These are phyloP conservation scores for Didymellaceae sp. DNA, from an alignment of 2,329 filamentous ascomycete species.

Conservation along the genomic window DNA sequence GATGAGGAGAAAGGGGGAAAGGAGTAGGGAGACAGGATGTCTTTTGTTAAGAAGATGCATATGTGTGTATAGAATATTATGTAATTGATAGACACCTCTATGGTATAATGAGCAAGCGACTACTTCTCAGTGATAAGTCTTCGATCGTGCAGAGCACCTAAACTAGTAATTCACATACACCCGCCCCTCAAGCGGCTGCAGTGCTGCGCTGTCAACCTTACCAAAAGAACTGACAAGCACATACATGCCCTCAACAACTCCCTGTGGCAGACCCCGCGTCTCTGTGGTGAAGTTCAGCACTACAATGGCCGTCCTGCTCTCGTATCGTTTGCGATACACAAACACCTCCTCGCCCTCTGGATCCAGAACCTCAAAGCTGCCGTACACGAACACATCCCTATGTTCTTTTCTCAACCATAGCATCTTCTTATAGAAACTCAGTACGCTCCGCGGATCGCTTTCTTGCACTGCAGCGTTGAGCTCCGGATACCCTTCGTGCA, in stretches of 20 bases:
- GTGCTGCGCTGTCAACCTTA: constrained; percentile 22
- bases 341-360: constrained; percentile 62
- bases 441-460: constrained; percentile 58
- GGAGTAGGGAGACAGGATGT: not conserved
- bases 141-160: too few relatives aligned
- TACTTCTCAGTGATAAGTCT: too few relatives aligned
- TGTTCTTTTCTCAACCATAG: constrained; percentile 66
- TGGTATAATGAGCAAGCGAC: too few relatives aligned
- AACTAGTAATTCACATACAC: constrained; percentile 44
- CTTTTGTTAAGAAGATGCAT: too few relatives aligned
- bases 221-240: constrained; percentile 56
- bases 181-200: constrained; percentile 48
- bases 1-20: not conserved
- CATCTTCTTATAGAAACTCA: constrained; percentile 67
- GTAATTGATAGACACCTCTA: too few relatives aligned
- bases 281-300: constrained; percentile 49
- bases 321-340: constrained; percentile 50
- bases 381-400: constrained; percentile 71
- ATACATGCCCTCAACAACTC: constrained; percentile 24
- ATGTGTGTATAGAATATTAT: too few relatives aligned
- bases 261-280: constrained; percentile 9
- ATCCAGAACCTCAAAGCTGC: constrained; percentile 65
- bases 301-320: constrained; percentile 42
- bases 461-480: constrained; percentile 66
- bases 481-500: constrained; percentile 66